Percentiles rank a stretch among this genome's conserved stretches.
Conservation (phyloP, 139 green algal genomes). For the Desmodesmus armatus region DNA sequence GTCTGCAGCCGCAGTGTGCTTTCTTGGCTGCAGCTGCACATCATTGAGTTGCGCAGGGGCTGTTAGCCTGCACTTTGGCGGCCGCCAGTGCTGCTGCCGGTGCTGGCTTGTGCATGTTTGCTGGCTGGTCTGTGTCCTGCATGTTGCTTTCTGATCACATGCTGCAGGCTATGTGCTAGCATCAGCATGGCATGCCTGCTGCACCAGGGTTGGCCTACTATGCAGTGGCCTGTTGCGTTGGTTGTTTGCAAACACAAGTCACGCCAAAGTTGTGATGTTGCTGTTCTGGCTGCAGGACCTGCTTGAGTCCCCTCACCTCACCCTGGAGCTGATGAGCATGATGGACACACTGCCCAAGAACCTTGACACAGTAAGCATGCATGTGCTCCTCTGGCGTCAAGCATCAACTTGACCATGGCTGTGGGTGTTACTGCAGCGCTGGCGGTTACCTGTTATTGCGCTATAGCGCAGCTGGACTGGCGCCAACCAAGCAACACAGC, state of each 20-base stretch:
- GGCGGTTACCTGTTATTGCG: not conserved
- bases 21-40: no score
- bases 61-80: not conserved
- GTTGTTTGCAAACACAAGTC: no score
- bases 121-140: no score
- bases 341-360: constrained; percentile 33
- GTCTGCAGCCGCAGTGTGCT: no score
- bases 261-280: no score
- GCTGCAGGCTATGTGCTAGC: no score
- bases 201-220: no score
- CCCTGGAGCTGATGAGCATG: constrained; percentile 28
- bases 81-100: not conserved
- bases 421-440: not conserved
- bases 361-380: constrained; percentile 34
- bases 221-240: not conserved
- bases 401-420: no score
- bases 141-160: no score
- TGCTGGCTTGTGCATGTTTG: not conserved
- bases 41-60: no score
- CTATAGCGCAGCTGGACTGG: not conserved
- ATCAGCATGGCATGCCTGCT: no score
- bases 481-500: not conserved
- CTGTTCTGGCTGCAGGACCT: constrained; percentile 60
- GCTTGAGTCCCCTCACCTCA: constrained; percentile 44
- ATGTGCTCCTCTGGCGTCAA: no score